Evolutionary conservation across 2,329 filamentous ascomycete genomes (phyloP).

Genomic region (Penicillium brasilianum): DNA sequence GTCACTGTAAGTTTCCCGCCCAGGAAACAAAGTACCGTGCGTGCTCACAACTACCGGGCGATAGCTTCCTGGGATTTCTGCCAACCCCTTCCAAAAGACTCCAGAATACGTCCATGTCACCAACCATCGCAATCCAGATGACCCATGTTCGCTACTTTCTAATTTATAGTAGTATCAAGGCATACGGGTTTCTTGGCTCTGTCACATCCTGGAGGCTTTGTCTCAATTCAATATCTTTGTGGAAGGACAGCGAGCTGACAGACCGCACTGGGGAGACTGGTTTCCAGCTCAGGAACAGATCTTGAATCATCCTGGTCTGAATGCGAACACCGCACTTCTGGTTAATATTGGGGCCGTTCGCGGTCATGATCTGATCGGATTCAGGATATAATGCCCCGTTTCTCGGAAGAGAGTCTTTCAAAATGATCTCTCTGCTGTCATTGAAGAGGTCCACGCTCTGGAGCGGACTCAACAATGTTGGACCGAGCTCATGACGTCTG

Average conservation of each 20-base stretch:
- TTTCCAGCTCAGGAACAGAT: constrained; percentile 29
- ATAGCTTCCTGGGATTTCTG: constrained; percentile 29
- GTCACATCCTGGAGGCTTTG: constrained; percentile 25
- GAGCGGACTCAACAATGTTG: background rate
- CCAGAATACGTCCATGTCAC: constrained; percentile 26
- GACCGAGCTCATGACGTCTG: constrained; percentile 8
- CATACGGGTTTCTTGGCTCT: constrained; percentile 19
- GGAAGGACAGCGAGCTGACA: constrained; percentile 28
- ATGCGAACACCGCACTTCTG: constrained; percentile 23
- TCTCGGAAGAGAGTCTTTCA: constrained; percentile 51
- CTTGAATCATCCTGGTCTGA: constrained; percentile 16
- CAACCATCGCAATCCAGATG: constrained; percentile 25
- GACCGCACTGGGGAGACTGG: constrained; percentile 31
- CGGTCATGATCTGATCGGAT: constrained; percentile 47
- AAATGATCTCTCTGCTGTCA: constrained; percentile 52
- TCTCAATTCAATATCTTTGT: constrained; percentile 32
- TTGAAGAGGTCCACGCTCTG: constrained; percentile 31
- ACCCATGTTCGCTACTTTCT: background rate
- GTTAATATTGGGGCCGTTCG: constrained; percentile 52
- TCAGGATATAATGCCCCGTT: constrained; percentile 42
- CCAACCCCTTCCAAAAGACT: constrained; percentile 25
- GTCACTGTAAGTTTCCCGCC: constrained; percentile 21
- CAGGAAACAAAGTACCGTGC: background rate
- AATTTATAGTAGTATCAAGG: constrained; percentile 20
- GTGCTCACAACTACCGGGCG: background rate